These are phyloP conservation scores for Naganishia kalamii DNA, from an alignment of 768 basidiomycete genomes.

Conservation along the genomic window DNA sequence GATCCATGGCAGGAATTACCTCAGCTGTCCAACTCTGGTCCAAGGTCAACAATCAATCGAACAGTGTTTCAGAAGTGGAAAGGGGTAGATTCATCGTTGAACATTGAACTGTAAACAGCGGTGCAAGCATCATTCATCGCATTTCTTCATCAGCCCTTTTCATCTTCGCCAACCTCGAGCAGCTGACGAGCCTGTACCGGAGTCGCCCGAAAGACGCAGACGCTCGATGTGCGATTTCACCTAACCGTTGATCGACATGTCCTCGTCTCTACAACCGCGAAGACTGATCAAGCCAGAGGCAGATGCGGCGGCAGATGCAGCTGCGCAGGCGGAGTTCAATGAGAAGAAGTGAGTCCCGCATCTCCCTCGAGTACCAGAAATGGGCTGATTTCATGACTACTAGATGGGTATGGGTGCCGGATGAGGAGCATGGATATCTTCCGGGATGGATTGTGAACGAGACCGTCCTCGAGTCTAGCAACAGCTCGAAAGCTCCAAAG, in stretches of 20 bases:
- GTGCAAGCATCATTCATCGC: neutral
- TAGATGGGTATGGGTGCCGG: slow-evolving; percentile 87
- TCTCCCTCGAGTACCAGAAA: neutral
- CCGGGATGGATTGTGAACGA: slow-evolving; percentile 81
- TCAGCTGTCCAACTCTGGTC: neutral
- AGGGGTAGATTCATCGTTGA: neutral
- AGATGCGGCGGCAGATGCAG: slow-evolving; percentile 76
- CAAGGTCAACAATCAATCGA: neutral
- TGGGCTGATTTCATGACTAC: neutral
- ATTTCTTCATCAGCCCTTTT: neutral
- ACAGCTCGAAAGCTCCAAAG: neutral
- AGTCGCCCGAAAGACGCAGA: neutral
- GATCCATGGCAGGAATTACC: no score
- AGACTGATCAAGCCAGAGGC: slow-evolving; percentile 18
- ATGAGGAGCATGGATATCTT: slow-evolving; percentile 83
- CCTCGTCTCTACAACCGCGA: neutral
- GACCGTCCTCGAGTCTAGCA: slow-evolving; percentile 52
- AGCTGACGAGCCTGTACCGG: neutral
- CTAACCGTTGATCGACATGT: neutral
- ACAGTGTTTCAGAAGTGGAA: neutral
- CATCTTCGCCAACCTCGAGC: neutral
- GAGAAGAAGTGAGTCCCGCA: slow-evolving; percentile 69
- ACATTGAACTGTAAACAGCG: neutral
- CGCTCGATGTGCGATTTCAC: neutral
- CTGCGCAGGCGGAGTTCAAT: slow-evolving; percentile 89